phyloP scores from a whole-genome alignment of 1,284 basidiomycete species.

The Ceratobasidium sp. region DNA sequence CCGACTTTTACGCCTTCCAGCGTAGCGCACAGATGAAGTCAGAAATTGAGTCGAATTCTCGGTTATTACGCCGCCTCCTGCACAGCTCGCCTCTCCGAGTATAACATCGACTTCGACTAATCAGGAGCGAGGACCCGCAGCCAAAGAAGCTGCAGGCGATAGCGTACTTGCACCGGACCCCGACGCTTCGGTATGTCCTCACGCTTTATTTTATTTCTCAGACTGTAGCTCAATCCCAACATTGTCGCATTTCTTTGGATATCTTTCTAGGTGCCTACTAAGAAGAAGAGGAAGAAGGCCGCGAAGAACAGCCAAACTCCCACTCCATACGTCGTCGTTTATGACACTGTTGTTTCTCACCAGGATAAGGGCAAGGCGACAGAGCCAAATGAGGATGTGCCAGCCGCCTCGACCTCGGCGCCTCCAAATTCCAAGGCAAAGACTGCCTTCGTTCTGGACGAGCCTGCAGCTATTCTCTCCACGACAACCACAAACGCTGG shows the following conservation, averaged over 20 bases:
- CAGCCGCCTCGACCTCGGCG: background rate
- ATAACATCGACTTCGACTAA: slow-evolving; percentile 23
- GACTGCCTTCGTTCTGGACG: background rate
- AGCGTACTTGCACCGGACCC: background rate
- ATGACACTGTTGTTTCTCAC: background rate
- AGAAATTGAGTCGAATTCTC: slow-evolving; percentile 25
- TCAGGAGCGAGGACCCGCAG: background rate
- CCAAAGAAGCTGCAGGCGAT: background rate
- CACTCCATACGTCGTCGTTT: background rate
- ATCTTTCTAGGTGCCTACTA: background rate
- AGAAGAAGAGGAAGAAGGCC: slow-evolving; percentile 1
- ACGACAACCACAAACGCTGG: background rate
- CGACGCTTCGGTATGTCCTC: slow-evolving; percentile 8
- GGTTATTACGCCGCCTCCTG: slow-evolving; percentile 1
- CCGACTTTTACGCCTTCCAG: slow-evolving; percentile 27
- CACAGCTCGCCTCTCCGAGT: slow-evolving; percentile 29
- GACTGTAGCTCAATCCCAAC: too few species aligned
- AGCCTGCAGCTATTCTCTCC: background rate
- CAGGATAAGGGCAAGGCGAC: background rate
- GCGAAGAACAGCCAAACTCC: background rate
- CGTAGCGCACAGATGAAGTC: slow-evolving; percentile 1
- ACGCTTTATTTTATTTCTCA: background rate
- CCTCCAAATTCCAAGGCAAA: background rate
- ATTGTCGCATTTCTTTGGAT: background rate
- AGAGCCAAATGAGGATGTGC: background rate